These are phyloP conservation scores for Diphasiastrum complanatum DNA, from an alignment of 83 land plant species.

Conservation along the genomic window DNA sequence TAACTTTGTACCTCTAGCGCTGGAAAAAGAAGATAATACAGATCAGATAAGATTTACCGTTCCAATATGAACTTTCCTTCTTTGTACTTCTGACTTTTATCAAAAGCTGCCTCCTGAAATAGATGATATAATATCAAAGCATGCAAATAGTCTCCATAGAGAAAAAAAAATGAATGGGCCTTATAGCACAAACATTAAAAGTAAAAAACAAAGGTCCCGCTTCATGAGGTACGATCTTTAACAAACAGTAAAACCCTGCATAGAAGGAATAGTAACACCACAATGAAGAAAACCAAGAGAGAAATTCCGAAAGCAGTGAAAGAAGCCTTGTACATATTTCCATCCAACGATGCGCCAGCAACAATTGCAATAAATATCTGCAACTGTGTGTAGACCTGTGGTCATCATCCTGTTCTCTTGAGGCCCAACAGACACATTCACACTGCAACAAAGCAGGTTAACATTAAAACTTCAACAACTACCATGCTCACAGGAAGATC, in stretches of 20 bases:
- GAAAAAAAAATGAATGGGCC: background rate
- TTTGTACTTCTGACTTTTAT: constrained; percentile 36
- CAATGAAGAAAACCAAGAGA: too few relatives aligned
- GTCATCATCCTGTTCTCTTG: constrained; percentile 74
- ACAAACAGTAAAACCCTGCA: background rate
- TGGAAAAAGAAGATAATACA: background rate
- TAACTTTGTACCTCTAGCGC: too few relatives aligned
- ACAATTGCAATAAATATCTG: constrained; percentile 69
- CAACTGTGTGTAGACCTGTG: constrained; percentile 80
- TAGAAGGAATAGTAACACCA: background rate
- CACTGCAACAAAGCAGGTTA: too few relatives aligned
- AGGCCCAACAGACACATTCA: constrained; percentile 59
- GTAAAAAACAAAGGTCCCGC: background rate
- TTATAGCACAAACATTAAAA: background rate
- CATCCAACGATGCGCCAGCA: constrained; percentile 78
- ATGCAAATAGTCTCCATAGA: background rate
- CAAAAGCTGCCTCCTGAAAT: constrained; percentile 16
- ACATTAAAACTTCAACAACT: too few relatives aligned
- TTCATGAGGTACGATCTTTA: background rate
- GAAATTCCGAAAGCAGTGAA: constrained; percentile 1
- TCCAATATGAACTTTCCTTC: constrained; percentile 41
- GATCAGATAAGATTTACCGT: constrained; percentile 20
- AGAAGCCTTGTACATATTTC: constrained; percentile 64
- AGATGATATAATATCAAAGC: background rate
- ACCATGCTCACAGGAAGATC: too few relatives aligned